Percentiles rank a stretch among this genome's conserved stretches.
phyloP scores from a whole-genome alignment of 345 rosid genomes.

The Excoecaria cochinchinensis region DNA sequence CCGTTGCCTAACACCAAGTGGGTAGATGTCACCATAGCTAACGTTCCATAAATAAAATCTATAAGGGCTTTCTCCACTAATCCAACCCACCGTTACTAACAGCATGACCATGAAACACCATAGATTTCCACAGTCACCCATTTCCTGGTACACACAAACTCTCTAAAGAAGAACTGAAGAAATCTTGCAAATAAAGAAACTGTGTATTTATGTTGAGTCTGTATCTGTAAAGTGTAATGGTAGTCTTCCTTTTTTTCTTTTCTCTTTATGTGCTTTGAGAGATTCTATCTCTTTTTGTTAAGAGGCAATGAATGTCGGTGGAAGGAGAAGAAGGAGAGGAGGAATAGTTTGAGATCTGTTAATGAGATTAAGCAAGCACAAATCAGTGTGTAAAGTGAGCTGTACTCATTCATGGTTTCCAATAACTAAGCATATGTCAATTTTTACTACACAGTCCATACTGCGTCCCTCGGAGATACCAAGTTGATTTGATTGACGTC shows the following conservation, averaged over 20 bases:
- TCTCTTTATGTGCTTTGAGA: neutral
- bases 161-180: too few species aligned
- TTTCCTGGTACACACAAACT: slow-evolving; percentile 10
- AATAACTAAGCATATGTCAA: neutral
- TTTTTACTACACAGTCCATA: neutral
- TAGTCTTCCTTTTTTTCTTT: too few species aligned
- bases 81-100: slow-evolving; percentile 22
- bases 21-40: slow-evolving; percentile 63
- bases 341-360: neutral
- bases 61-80: slow-evolving; percentile 59
- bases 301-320: neutral
- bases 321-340: neutral
- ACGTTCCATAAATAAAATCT: slow-evolving; percentile 66
- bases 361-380: neutral
- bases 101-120: slow-evolving; percentile 18
- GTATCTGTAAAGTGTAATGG: too few species aligned
- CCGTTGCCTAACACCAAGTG: slow-evolving; percentile 68
- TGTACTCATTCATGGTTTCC: neutral
- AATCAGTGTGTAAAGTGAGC: neutral
- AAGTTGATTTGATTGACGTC: slow-evolving; percentile 1
- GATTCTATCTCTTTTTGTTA: neutral
- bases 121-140: slow-evolving; percentile 24
- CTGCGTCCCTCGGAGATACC: neutral
- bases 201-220: too few species aligned
- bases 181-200: too few species aligned